Conservation (phyloP, 2,329 filamentous ascomycete species). For the Ascocoryne sarcoides region DNA sequence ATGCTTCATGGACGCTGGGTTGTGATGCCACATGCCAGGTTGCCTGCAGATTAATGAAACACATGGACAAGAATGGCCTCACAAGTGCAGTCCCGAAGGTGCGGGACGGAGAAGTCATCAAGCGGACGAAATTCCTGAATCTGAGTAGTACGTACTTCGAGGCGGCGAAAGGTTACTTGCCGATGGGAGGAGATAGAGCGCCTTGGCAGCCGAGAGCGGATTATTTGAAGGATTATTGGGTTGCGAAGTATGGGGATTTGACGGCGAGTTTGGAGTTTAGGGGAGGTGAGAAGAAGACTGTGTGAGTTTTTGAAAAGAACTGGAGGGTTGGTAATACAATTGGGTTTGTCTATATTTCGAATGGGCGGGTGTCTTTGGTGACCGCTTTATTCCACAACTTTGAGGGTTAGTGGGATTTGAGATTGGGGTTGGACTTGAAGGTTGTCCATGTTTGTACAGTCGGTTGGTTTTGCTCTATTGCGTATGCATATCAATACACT, state of each 20-base stretch:
- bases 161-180: slow-evolving; percentile 18
- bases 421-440: too few species aligned
- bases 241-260: slow-evolving; percentile 20
- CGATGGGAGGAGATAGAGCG: slow-evolving; percentile 16
- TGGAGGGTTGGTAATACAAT: too few species aligned
- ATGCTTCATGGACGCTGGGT: slow-evolving; percentile 59
- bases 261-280: slow-evolving; percentile 19
- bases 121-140: slow-evolving; percentile 12
- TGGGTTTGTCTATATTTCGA: too few species aligned
- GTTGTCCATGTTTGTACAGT: too few species aligned
- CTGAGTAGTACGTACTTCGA: slow-evolving; percentile 23
- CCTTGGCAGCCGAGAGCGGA: slow-evolving; percentile 24
- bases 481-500: too few species aligned
- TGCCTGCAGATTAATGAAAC: slow-evolving; percentile 24
- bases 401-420: too few species aligned
- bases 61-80: slow-evolving; percentile 17
- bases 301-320: too few species aligned
- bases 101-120: slow-evolving; percentile 9
- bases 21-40: slow-evolving; percentile 36
- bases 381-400: too few species aligned
- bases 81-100: slow-evolving; percentile 14
- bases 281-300: slow-evolving; percentile 8
- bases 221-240: slow-evolving; percentile 27
- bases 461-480: too few species aligned
- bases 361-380: too few species aligned